Conservation (phyloP, 495 filamentous ascomycete species). For the Trichodelitschia bisporula region DNA sequence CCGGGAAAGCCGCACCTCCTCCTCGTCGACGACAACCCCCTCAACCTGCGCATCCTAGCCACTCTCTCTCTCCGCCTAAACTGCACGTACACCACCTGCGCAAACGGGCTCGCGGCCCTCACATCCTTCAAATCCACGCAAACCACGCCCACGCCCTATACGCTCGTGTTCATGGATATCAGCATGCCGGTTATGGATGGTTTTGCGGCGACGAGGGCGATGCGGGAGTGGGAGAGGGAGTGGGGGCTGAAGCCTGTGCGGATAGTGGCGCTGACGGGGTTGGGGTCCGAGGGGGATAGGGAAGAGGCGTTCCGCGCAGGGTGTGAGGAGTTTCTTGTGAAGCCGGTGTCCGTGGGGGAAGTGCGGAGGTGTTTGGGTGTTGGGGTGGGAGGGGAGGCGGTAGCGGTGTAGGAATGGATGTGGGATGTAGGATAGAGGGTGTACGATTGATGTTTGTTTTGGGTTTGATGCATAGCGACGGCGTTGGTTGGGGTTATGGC, state of each 20-base stretch:
- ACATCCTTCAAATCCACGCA: background rate
- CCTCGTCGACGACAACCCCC: constrained; percentile 1
- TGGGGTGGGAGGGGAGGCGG: too few relatives aligned
- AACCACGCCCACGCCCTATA: constrained; percentile 2
- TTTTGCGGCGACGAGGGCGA: background rate
- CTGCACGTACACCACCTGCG: background rate
- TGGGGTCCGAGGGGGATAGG: constrained; percentile 4
- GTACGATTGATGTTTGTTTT: too few relatives aligned
- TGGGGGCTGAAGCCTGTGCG: background rate
- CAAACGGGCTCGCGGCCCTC: background rate
- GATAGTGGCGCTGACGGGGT: constrained; percentile 8
- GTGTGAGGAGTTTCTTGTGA: constrained; percentile 4
- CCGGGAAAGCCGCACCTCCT: background rate
- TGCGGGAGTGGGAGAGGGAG: background rate
- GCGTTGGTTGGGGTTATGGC: too few relatives aligned
- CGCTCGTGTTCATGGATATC: constrained; percentile 8
- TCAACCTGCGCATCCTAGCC: background rate
- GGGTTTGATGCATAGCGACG: too few relatives aligned
- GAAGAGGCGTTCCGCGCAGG: constrained; percentile 3
- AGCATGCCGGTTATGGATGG: constrained; percentile 7
- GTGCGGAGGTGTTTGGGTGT: constrained; percentile 2
- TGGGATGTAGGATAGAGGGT: too few relatives aligned
- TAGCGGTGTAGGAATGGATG: too few relatives aligned
- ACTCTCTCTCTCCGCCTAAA: background rate
- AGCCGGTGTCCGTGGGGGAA: constrained; percentile 5